Conservation (phyloP, 495 filamentous ascomycete genomes). For the Daldinia bambusicola region DNA sequence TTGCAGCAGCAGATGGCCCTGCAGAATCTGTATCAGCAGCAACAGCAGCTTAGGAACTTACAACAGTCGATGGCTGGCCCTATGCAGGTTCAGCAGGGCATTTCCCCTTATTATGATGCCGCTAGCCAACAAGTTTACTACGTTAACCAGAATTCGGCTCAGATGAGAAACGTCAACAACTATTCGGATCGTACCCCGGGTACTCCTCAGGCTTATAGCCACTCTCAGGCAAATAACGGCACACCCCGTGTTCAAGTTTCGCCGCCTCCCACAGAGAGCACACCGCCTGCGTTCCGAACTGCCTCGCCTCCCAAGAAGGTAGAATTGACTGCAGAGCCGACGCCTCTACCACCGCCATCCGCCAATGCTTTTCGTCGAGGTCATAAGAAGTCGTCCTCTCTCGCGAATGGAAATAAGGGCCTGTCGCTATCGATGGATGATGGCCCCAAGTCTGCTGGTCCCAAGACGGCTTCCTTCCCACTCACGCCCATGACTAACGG, state of each 20-base stretch:
- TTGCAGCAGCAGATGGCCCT: slow-evolving; percentile 54
- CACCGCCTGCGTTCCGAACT: slow-evolving; percentile 63
- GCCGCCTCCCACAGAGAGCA: slow-evolving; percentile 69
- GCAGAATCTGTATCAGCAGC: slow-evolving; percentile 63
- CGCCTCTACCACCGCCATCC: slow-evolving; percentile 80
- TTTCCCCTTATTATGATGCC: slow-evolving; percentile 86
- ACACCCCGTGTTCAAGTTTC: slow-evolving; percentile 79
- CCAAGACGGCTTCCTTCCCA: slow-evolving; percentile 81
- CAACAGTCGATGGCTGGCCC: slow-evolving; percentile 70
- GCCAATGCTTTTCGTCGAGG: slow-evolving; percentile 88
- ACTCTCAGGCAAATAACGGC: slow-evolving; percentile 54
- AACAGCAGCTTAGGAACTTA: slow-evolving; percentile 77
- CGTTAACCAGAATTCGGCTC: slow-evolving; percentile 60
- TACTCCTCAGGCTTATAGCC: slow-evolving; percentile 48
- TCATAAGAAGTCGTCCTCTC: slow-evolving; percentile 90
- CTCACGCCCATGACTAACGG: slow-evolving; percentile 79
- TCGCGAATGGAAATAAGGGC: slow-evolving; percentile 69
- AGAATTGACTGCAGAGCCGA: slow-evolving; percentile 70
- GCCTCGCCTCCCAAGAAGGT: slow-evolving; percentile 75
- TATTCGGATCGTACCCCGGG: slow-evolving; percentile 44
- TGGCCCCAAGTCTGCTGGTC: slow-evolving; percentile 69
- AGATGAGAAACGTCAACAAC: slow-evolving; percentile 49
- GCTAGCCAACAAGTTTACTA: slow-evolving; percentile 79
- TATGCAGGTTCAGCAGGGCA: slow-evolving; percentile 58
- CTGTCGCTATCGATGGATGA: slow-evolving; percentile 68